Base-by-base conservation (phyloP, 2,329 filamentous ascomycete species). In the Phaeomoniella chlamydospora region DNA sequence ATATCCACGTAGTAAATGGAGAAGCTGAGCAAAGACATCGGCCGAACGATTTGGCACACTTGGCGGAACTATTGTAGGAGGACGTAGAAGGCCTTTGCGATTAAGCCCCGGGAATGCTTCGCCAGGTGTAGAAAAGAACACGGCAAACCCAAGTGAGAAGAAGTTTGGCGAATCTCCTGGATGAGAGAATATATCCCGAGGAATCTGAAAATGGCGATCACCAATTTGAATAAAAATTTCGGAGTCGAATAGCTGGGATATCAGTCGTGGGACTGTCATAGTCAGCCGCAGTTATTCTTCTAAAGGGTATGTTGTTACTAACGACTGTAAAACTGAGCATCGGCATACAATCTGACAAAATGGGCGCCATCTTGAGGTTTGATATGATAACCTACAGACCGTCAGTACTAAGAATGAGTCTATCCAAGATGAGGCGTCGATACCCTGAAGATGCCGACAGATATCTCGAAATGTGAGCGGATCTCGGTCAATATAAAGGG, bases 111-210 rank as follows among this genome's bases (percentile, higher is more conserved):
- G 88, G 47, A 94, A 94, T 4, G 86, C 71, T 48, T 93, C 80
- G 11, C 73, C 68, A 0, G 82, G 82, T 2, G 74, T 76, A 12
- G 77, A 78, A 62, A 94, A 93, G 67, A 93, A 92, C 47, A 84
- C 73, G 26, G 77, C 80, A 51, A 93, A 94, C 40, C 87, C 87
- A 3, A 94, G 71, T 0, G 85, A 80, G 65, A 96, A 96, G 67
- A 86, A 96, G 56, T 96, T 96, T 10, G 87, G 87, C n/a, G 76
- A 78, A 59, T 96, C 87, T 16, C 87, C 88, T 1, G 86, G 84
- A 22, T 74, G 72, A 18, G 73, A 79, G 57, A 96, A 93, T 41
- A 93, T 68, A 47, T 93, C 83, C 43, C 86, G 80, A 2, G 87
- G 82, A 44, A 96, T 87, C 53, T 86, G 80, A 58, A 96, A 96